phyloP scores from a whole-genome alignment of 2,329 filamentous ascomycete genomes.

The Cercospora berteroae region DNA sequence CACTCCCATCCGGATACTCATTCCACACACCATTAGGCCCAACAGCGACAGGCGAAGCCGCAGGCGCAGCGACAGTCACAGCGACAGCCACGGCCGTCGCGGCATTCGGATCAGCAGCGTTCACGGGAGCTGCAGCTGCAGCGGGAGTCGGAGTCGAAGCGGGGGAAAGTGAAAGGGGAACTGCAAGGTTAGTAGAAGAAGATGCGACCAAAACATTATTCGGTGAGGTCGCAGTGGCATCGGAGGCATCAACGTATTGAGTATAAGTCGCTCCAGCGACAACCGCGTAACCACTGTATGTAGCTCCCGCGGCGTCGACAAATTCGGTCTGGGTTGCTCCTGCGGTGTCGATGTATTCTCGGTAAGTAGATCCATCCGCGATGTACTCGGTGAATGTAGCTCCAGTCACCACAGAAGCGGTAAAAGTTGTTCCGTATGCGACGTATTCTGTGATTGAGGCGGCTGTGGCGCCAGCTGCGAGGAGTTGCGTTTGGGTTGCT shows the following conservation, averaged over 20 bases:
- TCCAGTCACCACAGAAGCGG: neutral
- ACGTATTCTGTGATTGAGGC: neutral
- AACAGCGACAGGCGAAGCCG: neutral
- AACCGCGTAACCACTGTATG: neutral
- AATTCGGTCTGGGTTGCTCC: neutral
- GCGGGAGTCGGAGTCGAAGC: neutral
- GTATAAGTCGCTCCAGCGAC: neutral
- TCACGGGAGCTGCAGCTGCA: neutral
- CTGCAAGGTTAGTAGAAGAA: neutral
- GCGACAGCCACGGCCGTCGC: neutral
- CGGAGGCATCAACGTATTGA: neutral
- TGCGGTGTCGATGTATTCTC: neutral
- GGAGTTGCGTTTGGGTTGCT: neutral
- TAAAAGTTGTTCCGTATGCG: neutral
- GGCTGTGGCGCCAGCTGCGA: neutral
- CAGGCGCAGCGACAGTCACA: neutral
- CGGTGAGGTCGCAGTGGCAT: neutral
- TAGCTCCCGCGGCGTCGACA: neutral
- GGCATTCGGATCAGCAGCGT: neutral
- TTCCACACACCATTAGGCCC: neutral
- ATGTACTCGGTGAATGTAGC: neutral
- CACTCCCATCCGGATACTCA: neutral
- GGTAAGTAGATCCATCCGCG: neutral
- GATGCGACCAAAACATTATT: neutral
- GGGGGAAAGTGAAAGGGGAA: neutral